phyloP scores from a whole-genome alignment of 805 yeast genomes.

The Candida taoyuanica region DNA sequence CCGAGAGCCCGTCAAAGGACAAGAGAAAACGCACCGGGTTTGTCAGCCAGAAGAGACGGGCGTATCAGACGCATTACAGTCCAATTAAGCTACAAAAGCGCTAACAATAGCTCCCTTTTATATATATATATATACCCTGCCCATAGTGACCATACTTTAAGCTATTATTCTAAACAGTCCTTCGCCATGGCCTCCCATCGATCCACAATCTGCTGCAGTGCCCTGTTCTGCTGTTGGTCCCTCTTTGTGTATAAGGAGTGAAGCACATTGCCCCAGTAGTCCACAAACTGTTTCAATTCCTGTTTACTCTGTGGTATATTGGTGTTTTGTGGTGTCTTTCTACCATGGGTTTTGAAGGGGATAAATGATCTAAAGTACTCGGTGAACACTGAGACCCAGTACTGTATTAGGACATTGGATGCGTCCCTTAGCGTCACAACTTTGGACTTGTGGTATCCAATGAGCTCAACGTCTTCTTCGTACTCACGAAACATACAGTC shows the following conservation, averaged over 20 bases:
- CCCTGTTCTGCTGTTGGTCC: constrained; percentile 27
- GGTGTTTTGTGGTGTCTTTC: constrained; percentile 21
- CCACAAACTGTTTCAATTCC: constrained; percentile 37
- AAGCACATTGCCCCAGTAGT: constrained; percentile 50
- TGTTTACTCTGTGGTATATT: constrained; percentile 28
- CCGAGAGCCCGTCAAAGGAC: constrained; percentile 8
- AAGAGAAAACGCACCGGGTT: constrained; percentile 15
- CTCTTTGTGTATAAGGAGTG: constrained; percentile 38
- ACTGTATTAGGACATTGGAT: constrained; percentile 38
- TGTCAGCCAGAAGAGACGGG: constrained; percentile 23
- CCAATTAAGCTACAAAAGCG: constrained; percentile 25
- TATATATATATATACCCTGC: background rate
- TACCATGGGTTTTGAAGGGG: constrained; percentile 25
- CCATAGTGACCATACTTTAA: no score
- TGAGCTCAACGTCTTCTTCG: constrained; percentile 48
- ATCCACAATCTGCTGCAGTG: constrained; percentile 29
- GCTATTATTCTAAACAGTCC: background rate
- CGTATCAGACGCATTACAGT: constrained; percentile 16
- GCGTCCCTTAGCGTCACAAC: constrained; percentile 39
- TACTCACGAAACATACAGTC: constrained; percentile 48
- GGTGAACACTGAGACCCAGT: constrained; percentile 55
- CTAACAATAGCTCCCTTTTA: constrained; percentile 4
- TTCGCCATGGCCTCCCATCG: constrained; percentile 31
- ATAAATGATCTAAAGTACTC: constrained; percentile 36
- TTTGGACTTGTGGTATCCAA: constrained; percentile 41